A percentile compares a stretch with the other conserved stretches of the same genome.
These are phyloP conservation scores for Kalaharituber pfeilii DNA, from an alignment of 2,329 filamentous ascomycete species.

Conservation along the genomic window DNA sequence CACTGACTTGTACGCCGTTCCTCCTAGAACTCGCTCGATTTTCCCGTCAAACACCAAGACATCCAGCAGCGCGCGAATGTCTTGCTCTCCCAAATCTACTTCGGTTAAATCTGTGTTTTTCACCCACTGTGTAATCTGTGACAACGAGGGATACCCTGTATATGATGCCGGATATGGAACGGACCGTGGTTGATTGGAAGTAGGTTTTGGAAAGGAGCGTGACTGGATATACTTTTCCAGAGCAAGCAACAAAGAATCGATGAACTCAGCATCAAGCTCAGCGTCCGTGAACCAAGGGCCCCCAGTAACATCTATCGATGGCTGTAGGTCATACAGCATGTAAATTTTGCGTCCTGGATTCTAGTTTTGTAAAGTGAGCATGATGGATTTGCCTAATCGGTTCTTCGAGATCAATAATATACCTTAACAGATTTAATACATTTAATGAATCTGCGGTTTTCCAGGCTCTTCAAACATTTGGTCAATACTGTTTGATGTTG, in stretches of 20 bases:
- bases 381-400: conserved; percentile 54
- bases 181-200: conserved; percentile 23
- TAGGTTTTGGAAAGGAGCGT: conserved; percentile 44
- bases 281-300: conserved; percentile 91
- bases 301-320: conserved; percentile 77
- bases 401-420: conserved; percentile 62
- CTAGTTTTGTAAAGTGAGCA: conserved; percentile 74
- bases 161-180: conserved; percentile 46
- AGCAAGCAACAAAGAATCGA: conserved; percentile 54
- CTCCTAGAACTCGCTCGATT: conserved; percentile 43
- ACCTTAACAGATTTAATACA: conserved; percentile 74
- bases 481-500: conserved; percentile 71
- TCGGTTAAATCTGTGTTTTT: conserved; percentile 48
- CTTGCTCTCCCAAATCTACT: conserved; percentile 37
- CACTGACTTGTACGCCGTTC: conserved; percentile 26
- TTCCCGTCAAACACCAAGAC: conserved; percentile 78
- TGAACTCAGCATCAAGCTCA: conserved; percentile 74
- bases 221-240: conserved; percentile 57
- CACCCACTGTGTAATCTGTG: conserved; percentile 59
- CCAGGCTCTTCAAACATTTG: conserved; percentile 66
- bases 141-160: conserved; percentile 60
- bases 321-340: conserved; percentile 70
- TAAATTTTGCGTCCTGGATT: conserved; percentile 87
- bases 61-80: conserved; percentile 72
- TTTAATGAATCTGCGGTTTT: conserved; percentile 65